phyloP scores from a whole-genome alignment of 768 basidiomycete species.

The Tylopilus sp. region DNA sequence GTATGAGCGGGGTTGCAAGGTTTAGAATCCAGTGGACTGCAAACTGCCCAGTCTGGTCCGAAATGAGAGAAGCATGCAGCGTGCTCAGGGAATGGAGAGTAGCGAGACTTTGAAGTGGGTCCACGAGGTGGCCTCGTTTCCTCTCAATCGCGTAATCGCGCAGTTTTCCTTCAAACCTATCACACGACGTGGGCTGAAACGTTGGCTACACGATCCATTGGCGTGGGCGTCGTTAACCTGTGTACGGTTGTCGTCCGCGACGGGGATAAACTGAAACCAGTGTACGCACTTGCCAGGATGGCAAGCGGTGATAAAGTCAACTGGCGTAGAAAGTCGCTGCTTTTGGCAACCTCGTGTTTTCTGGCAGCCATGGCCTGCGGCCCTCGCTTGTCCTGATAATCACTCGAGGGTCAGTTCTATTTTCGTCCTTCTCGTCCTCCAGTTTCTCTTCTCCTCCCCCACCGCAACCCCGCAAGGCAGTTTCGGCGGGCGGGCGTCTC shows the following conservation, averaged over 20 bases:
- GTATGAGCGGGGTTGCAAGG: background rate
- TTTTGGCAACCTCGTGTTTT: constrained; percentile 36
- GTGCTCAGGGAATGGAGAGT: constrained; percentile 4
- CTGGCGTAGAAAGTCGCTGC: constrained; percentile 21
- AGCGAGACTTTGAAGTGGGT: background rate
- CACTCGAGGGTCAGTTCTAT: constrained; percentile 28
- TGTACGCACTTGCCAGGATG: no score
- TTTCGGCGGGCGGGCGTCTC: constrained; percentile 18
- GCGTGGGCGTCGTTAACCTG: background rate
- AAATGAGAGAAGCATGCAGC: background rate
- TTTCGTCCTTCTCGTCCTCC: constrained; percentile 16
- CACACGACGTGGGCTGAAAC: constrained; percentile 19
- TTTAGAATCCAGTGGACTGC: background rate
- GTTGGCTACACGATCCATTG: constrained; percentile 4
- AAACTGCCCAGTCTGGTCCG: background rate
- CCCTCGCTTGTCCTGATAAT: constrained; percentile 31
- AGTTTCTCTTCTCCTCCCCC: constrained; percentile 16
- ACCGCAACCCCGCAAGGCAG: constrained; percentile 20
- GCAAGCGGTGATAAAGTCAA: constrained; percentile 25
- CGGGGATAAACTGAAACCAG: background rate
- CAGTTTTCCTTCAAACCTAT: constrained; percentile 11
- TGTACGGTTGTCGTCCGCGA: background rate
- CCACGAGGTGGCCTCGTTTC: constrained; percentile 32
- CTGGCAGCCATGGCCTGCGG: constrained; percentile 23
- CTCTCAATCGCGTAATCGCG: constrained; percentile 20